Evolutionary conservation across 768 basidiomycete species (phyloP).

Genomic region (Pleurotus salmoneostramineus): DNA sequence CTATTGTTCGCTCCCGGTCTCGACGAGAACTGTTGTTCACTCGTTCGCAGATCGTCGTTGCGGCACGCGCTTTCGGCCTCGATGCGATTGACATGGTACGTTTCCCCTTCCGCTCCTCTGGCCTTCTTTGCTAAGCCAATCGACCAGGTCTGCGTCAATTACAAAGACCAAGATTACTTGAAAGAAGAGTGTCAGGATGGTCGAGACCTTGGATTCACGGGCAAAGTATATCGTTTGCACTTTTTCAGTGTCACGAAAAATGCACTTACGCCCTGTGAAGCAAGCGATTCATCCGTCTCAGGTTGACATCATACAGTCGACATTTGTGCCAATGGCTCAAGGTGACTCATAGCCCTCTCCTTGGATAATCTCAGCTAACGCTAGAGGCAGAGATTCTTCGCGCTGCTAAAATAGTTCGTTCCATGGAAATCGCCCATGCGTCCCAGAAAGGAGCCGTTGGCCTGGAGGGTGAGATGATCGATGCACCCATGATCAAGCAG

Average conservation of each 20-base stretch:
- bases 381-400: slow-evolving; percentile 63
- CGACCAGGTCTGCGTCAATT: slow-evolving; percentile 80
- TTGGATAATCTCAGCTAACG: background rate
- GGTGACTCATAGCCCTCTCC: slow-evolving; percentile 33
- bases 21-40: slow-evolving; percentile 79
- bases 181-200: slow-evolving; percentile 79
- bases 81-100: slow-evolving; percentile 88
- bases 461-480: slow-evolving; percentile 82
- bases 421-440: slow-evolving; percentile 56
- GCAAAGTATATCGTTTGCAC: slow-evolving; percentile 39
- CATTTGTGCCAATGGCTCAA: slow-evolving; percentile 70
- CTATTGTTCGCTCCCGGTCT: slow-evolving; percentile 71
- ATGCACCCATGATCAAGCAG: slow-evolving; percentile 89
- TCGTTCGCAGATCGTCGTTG: slow-evolving; percentile 75
- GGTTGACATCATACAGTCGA: slow-evolving; percentile 69
- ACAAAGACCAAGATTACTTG: slow-evolving; percentile 66
- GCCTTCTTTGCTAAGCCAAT: background rate
- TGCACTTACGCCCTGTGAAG: slow-evolving; percentile 29
- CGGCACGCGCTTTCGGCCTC: slow-evolving; percentile 79
- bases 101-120: background rate
- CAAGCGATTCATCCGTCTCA: slow-evolving; percentile 95
- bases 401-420: slow-evolving; percentile 67
- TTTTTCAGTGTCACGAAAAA: slow-evolving; percentile 6
- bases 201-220: slow-evolving; percentile 80
- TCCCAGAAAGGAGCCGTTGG: slow-evolving; percentile 67